phyloP scores from a whole-genome alignment of 805 yeast genomes.

The Schwanniomyces occidentalis region DNA sequence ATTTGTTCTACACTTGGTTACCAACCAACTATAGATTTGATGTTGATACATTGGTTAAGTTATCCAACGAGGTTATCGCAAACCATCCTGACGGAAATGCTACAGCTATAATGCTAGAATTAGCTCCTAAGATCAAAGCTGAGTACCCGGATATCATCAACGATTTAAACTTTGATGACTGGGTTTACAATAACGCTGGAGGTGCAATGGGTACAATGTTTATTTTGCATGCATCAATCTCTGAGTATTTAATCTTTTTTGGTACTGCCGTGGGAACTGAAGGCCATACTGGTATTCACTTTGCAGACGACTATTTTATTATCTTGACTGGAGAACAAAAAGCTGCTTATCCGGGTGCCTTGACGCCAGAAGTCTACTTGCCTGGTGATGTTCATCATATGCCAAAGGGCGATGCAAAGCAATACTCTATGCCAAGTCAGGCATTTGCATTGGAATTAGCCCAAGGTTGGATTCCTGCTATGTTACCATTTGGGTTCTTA shows the following conservation, averaged over 20 bases:
- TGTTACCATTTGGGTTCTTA: slow-evolving; percentile 94
- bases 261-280: slow-evolving; percentile 94
- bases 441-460: slow-evolving; percentile 92
- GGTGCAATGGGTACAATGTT: slow-evolving; percentile 98
- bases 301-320: slow-evolving; percentile 96
- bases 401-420: slow-evolving; percentile 71
- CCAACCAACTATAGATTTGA: slow-evolving; percentile 76
- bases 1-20: slow-evolving; percentile 54
- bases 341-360: slow-evolving; percentile 68
- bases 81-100: slow-evolving; percentile 59
- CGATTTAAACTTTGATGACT: slow-evolving; percentile 71
- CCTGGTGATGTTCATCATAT: slow-evolving; percentile 91
- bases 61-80: slow-evolving; percentile 56
- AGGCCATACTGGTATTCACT: slow-evolving; percentile 95
- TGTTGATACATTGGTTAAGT: slow-evolving; percentile 52
- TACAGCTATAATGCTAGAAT: slow-evolving; percentile 59
- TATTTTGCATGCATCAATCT: slow-evolving; percentile 88
- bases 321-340: slow-evolving; percentile 77
- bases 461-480: slow-evolving; percentile 98
- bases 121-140: slow-evolving; percentile 56
- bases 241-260: slow-evolving; percentile 90
- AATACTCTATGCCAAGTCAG: slow-evolving; percentile 81
- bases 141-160: slow-evolving; percentile 77
- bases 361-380: slow-evolving; percentile 64
- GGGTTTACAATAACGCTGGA: slow-evolving; percentile 98